Percentiles rank a stretch among this genome's conserved stretches.
Evolutionary conservation across 306 rosid species (phyloP).

Genomic region (Macrotyloma uniflorum): DNA sequence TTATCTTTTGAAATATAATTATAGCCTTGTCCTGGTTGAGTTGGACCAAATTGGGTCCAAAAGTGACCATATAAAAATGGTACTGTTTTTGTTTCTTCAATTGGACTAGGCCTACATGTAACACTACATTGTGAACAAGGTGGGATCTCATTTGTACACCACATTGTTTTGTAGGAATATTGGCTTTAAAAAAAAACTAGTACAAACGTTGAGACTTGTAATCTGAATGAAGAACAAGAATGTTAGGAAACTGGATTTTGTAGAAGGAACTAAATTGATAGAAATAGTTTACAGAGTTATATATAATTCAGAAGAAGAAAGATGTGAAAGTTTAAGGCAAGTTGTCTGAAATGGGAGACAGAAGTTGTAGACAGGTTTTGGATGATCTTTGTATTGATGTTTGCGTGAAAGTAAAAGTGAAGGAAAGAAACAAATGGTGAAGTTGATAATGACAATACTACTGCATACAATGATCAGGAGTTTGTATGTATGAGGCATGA

Average conservation of each 20-base stretch:
- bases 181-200: not conserved
- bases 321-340: not conserved
- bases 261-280: not conserved
- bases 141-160: not conserved
- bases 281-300: not conserved
- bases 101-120: not conserved
- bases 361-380: not conserved
- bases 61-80: too few relatives aligned
- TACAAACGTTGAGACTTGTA: not conserved
- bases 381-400: not conserved
- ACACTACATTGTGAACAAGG: not conserved
- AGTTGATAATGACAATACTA: slow-evolving; percentile 7
- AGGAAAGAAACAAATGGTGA: not conserved
- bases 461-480: not conserved
- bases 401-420: not conserved
- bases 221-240: not conserved
- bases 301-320: not conserved
- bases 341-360: not conserved
- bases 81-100: not conserved
- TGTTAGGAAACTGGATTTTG: not conserved
- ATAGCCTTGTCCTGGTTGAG: not conserved
- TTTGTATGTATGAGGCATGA: not conserved
- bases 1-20: too few relatives aligned
- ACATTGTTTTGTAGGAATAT: not conserved
- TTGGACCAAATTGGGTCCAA: not conserved